Evolutionary conservation across 2,329 filamentous ascomycete genomes (phyloP), one percentile per base, ranked within the genome.

Genomic region (Venturia oleaginea): DNA sequence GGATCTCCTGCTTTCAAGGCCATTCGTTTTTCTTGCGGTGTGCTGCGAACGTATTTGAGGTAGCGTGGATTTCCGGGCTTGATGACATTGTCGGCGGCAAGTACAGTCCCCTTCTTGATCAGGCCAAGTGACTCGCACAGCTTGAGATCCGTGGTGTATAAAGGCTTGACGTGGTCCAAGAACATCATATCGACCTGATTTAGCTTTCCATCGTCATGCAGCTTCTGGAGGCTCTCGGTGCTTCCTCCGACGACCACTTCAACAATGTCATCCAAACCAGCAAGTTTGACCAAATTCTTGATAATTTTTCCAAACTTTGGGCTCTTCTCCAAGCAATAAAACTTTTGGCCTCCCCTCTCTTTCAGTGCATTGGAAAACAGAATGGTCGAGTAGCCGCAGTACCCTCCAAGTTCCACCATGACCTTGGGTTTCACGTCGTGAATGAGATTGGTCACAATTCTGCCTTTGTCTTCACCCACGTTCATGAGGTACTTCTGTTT

Each of bases 381-480:
- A 66, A 94, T 85, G 66, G 87, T 86, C 0, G 90, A 93, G 78
- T 94, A 94, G 51, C 90, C 90, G 24, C 92, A 82, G 74, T 93
- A 94, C 60, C 89, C 88, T 59, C 91, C 90, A 0, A 94, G 80
- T 72, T 95, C 90, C 72, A 83, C 83, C 85, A 92, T 90, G 2
- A 80, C 80, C 63, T 84, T 74, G 0, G 89, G 89, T 72, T 87
- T 89, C 59, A 81, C 77, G 67, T 88, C 78, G 24, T 78, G 78
- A 66, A 94, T 92, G 46, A 92, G 74, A 37, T 88, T 81, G 10
- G 82, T 82, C 1, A 93, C 84, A 63, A 91, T 87, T 67, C 80
- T 81, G 59, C 88, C 89, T 76, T 94, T 94, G 70, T 86, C 80
- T 68, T 86, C 81, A 48, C 90, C 90, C 1, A 94, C 84, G 68